Evolutionary conservation across 768 basidiomycete species (phyloP).

Genomic region (Gloeopeniophorella convolvens): DNA sequence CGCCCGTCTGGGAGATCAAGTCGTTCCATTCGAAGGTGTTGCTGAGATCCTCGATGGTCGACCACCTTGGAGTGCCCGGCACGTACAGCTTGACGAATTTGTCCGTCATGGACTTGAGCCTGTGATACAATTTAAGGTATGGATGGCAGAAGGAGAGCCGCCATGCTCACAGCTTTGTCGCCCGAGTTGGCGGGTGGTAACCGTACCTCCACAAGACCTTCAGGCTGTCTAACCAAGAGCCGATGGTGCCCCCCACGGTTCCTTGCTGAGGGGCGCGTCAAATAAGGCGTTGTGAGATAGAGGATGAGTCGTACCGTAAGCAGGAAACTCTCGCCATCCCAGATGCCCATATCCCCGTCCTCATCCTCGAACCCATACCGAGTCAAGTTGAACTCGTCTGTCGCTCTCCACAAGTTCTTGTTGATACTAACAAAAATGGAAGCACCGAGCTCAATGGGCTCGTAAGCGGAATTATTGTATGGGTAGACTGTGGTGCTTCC

Average conservation of each 20-base stretch:
- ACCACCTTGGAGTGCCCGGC: slow-evolving; percentile 49
- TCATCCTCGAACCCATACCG: slow-evolving; percentile 39
- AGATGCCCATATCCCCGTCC: slow-evolving; percentile 57
- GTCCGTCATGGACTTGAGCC: slow-evolving; percentile 47
- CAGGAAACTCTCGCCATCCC: slow-evolving; percentile 76
- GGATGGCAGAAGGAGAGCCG: background rate
- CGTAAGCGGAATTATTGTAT: slow-evolving; percentile 49
- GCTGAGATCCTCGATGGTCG: slow-evolving; percentile 36
- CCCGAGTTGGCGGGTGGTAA: slow-evolving; percentile 4
- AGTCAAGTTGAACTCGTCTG: slow-evolving; percentile 71
- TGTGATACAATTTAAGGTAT: slow-evolving; percentile 22
- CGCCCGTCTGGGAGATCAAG: slow-evolving; percentile 43
- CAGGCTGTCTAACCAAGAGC: slow-evolving; percentile 7
- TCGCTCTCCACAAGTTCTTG: slow-evolving; percentile 65
- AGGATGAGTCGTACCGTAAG: slow-evolving; percentile 43
- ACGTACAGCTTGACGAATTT: slow-evolving; percentile 51
- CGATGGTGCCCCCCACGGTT: background rate
- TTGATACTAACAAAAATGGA: slow-evolving; percentile 82
- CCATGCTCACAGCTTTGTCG: slow-evolving; percentile 7
- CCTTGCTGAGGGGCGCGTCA: background rate
- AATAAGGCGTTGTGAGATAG: background rate
- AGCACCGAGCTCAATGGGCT: slow-evolving; percentile 76
- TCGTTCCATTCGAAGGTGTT: slow-evolving; percentile 22
- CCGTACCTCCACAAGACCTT: slow-evolving; percentile 17
- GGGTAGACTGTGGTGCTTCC: slow-evolving; percentile 78